Conservation (phyloP, 2,329 filamentous ascomycete species). For the Cladosporium sp. region DNA sequence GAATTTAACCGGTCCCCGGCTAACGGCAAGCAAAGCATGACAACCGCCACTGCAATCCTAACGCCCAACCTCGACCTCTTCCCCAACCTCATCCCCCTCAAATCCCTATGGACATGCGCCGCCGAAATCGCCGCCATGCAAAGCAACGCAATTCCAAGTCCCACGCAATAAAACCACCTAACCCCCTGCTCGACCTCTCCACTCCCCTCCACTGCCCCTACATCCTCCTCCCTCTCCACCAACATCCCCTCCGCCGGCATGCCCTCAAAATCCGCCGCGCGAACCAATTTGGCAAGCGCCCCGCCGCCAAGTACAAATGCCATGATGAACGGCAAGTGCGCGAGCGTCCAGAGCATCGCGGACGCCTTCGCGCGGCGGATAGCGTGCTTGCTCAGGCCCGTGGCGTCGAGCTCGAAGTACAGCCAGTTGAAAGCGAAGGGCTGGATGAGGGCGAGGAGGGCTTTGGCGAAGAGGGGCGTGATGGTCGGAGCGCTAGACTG, state of each 20-base stretch:
- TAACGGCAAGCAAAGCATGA: constrained; percentile 52
- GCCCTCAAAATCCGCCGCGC: constrained; percentile 49
- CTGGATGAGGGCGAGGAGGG: constrained; percentile 36
- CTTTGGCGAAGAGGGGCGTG: constrained; percentile 57
- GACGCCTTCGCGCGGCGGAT: constrained; percentile 45
- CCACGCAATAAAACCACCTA: constrained; percentile 60
- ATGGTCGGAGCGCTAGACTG: constrained; percentile 49
- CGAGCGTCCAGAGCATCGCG: constrained; percentile 49
- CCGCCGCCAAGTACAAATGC: constrained; percentile 55
- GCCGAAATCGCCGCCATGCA: constrained; percentile 51
- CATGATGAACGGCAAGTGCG: constrained; percentile 59
- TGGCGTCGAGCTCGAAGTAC: constrained; percentile 48
- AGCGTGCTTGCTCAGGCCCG: constrained; percentile 53
- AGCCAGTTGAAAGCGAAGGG: constrained; percentile 31
- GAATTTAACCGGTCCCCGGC: constrained; percentile 30
- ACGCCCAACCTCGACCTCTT: constrained; percentile 49
- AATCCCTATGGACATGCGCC: constrained; percentile 51
- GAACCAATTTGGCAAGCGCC: constrained; percentile 52
- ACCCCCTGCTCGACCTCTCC: constrained; percentile 46
- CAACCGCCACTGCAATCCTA: constrained; percentile 44
- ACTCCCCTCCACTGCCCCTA: no score
- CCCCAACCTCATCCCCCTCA: constrained; percentile 43
- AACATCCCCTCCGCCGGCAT: constrained; percentile 43
- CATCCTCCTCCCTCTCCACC: constrained; percentile 44
- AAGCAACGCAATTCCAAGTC: constrained; percentile 50